phyloP scores from a whole-genome alignment of 768 basidiomycete genomes.

The Agaricus blazei region DNA sequence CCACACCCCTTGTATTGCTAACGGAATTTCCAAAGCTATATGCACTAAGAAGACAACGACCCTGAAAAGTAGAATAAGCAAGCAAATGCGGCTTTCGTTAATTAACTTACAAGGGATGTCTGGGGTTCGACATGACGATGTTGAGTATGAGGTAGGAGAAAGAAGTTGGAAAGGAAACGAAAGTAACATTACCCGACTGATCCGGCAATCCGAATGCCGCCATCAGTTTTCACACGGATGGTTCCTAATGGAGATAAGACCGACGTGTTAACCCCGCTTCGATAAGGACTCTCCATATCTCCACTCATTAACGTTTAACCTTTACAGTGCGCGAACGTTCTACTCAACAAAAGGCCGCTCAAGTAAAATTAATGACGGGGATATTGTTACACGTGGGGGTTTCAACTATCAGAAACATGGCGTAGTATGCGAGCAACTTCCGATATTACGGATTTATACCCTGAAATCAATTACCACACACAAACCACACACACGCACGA shows the following conservation, averaged over 20 bases:
- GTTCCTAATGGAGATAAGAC: background rate
- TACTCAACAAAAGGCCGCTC: too few relatives aligned
- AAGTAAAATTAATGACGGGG: too few relatives aligned
- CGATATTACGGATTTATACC: too few relatives aligned
- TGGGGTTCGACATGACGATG: background rate
- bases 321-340: too few relatives aligned
- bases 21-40: conserved; percentile 71
- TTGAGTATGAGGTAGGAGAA: background rate
- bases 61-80: conserved; percentile 9
- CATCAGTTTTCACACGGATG: background rate
- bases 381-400: too few relatives aligned
- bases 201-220: background rate
- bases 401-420: too few relatives aligned
- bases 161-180: background rate
- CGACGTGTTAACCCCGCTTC: background rate
- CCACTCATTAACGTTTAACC: too few relatives aligned
- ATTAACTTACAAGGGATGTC: background rate
- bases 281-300: too few relatives aligned
- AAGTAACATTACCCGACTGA: background rate
- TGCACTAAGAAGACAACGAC: conserved; percentile 72
- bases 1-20: conserved; percentile 74
- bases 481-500: too few relatives aligned
- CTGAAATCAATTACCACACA: too few relatives aligned
- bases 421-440: too few relatives aligned
- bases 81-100: too few relatives aligned